Base-by-base conservation (phyloP, 2,329 filamentous ascomycete species). In the Xylaria sp. region DNA sequence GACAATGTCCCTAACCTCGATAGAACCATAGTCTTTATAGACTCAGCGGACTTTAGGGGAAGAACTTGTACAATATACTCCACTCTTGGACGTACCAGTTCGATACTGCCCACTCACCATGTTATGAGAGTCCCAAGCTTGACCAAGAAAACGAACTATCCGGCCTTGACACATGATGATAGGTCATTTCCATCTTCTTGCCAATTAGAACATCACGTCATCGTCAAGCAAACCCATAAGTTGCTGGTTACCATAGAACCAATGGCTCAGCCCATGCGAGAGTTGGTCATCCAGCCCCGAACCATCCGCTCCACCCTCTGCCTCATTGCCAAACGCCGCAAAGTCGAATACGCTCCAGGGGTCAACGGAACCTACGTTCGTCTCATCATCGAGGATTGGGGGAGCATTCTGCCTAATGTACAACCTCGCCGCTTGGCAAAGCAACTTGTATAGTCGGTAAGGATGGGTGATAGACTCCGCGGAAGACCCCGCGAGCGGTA, bases 371-470 rank as follows among this genome's bases (percentile, higher is more conserved):
- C 36, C 9, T 27, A 53, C 65, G 8, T 45, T 24, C 8, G 14
- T 11, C 17, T 34, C 62, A 4, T 51, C 14, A 21, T 51, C 14
- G 19, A 47, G n/a, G 42, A 34, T 19, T 0, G 27, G 12, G 27
- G 60, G 57, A 8, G 12, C 19, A 36, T 45, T 56, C 19, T 63
- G 67, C 54, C 74, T 62, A 27, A 79, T 69, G 42, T 76, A 76
- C 2, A 79, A 68, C 3, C 74, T 72, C 2, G 79, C 78, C 51
- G 78, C 75, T 59, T 76, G 71, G 24, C 77, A 78, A 0, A 81
- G 75, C 1, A 81, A 71, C 6, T 76, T 67, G 19, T 81, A 81
- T 1, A 81, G 67, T 24, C 75, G 76, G 61, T 79, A 72, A 0
- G 78, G 78, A 32, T 81, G 78, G 12, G 78, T 77, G 9, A 60